phyloP scores from a whole-genome alignment of 2,329 filamentous ascomycete genomes.

The Periconia digitata region DNA sequence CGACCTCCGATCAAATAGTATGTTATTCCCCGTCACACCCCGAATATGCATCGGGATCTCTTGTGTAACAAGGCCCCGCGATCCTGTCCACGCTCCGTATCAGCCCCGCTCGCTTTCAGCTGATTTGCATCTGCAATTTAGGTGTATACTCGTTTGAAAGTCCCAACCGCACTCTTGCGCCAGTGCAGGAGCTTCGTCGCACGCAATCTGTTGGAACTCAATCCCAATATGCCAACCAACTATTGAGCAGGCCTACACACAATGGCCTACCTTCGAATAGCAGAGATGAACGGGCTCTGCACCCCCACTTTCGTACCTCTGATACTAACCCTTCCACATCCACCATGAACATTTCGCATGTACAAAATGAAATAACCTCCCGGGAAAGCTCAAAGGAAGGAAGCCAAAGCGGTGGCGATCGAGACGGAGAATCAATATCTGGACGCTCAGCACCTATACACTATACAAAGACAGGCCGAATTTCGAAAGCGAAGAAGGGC shows the following conservation, averaged over 20 bases:
- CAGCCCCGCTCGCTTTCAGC: no score
- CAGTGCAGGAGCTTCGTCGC: not conserved
- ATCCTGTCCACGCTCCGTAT: no score
- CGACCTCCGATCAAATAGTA: not conserved
- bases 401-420: slow-evolving; percentile 7
- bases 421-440: slow-evolving; percentile 1
- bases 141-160: not conserved
- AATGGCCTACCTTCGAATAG: not conserved
- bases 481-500: slow-evolving; percentile 45
- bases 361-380: not conserved
- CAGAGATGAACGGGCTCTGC: not conserved
- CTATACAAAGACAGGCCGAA: slow-evolving; percentile 42
- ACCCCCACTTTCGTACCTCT: not conserved
- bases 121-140: no score
- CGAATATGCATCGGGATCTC: no score
- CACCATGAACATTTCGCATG: not conserved
- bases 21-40: no score
- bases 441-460: slow-evolving; percentile 17
- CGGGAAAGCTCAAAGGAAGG: slow-evolving; percentile 4
- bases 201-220: not conserved
- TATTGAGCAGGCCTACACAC: not conserved
- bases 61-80: no score
- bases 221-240: not conserved
- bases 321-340: not conserved
- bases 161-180: not conserved